These are phyloP conservation scores for Cephalotrichum gorgonifer DNA, from an alignment of 2,329 filamentous ascomycete genomes.

Conservation along the genomic window DNA sequence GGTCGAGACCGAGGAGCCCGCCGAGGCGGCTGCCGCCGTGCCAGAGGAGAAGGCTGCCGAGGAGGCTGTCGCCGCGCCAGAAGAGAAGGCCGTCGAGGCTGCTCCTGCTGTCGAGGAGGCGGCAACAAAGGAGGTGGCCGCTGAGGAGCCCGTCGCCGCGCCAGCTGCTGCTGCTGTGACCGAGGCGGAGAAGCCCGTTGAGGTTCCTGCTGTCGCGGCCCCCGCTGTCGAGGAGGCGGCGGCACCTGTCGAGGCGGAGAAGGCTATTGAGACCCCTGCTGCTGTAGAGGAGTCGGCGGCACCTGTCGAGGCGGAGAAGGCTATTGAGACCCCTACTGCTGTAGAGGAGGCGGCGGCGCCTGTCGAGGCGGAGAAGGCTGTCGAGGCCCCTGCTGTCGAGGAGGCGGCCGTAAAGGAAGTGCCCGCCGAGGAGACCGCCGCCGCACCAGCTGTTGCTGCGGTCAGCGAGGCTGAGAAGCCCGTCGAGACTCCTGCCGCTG, in stretches of 20 bases:
- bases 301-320: slow-evolving; percentile 8
- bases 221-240: too few relatives aligned
- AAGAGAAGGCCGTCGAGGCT: slow-evolving; percentile 3
- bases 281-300: not conserved
- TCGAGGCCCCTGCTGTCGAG: too few relatives aligned
- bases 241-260: not conserved
- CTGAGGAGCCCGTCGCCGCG: not conserved
- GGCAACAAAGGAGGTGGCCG: not conserved
- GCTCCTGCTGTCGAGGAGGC: slow-evolving; percentile 3
- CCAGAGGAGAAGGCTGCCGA: slow-evolving; percentile 1
- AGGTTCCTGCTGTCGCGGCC: too few relatives aligned
- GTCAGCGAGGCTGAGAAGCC: slow-evolving; percentile 6
- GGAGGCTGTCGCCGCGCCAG: slow-evolving; percentile 1
- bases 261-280: not conserved
- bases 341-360: not conserved
- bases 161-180: not conserved
- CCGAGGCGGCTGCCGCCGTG: not conserved
- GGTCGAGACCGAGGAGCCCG: slow-evolving; percentile 6
- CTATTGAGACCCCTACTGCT: not conserved
- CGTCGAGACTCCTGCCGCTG: not conserved
- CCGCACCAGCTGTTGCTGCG: not conserved
- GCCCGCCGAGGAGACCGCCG: not conserved
- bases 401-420: not conserved
- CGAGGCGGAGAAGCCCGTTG: not conserved
- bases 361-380: not conserved